Conservation (phyloP, 495 filamentous ascomycete genomes). For the Tetracladium setigerum region DNA sequence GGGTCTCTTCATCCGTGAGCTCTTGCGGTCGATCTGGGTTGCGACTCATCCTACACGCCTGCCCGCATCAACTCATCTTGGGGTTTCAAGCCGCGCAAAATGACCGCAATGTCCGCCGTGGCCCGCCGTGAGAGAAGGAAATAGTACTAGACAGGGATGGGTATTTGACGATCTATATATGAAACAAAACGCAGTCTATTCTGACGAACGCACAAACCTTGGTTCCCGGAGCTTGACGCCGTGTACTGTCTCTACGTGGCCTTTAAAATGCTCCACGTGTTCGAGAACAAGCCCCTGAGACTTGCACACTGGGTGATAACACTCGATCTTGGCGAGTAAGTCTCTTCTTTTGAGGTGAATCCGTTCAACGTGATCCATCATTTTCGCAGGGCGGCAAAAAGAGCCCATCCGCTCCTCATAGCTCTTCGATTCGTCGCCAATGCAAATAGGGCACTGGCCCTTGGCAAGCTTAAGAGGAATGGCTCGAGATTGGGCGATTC, state of each 20-base stretch:
- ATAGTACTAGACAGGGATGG: too few species aligned
- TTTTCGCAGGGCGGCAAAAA: conserved; percentile 2
- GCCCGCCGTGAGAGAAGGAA: not conserved
- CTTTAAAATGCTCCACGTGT: not conserved
- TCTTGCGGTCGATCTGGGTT: conserved; percentile 26
- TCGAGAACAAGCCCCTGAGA: not conserved
- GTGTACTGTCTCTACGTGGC: conserved; percentile 1
- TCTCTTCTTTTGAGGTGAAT: conserved; percentile 2
- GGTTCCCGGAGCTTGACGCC: conserved; percentile 1
- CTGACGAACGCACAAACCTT: too few species aligned
- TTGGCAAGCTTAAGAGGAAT: conserved; percentile 5
- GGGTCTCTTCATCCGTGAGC: conserved; percentile 22
- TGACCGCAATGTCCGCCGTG: not conserved
- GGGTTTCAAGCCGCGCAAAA: not conserved
- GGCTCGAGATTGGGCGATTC: not conserved
- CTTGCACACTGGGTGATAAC: conserved; percentile 1
- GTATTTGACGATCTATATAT: too few species aligned
- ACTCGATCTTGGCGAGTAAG: not conserved
- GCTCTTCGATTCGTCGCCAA: conserved; percentile 11
- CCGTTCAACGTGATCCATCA: conserved; percentile 5
- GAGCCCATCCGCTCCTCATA: conserved; percentile 4
- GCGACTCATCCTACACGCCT: not conserved
- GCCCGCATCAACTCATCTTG: not conserved
- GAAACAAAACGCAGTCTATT: too few species aligned
- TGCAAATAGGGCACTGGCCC: conserved; percentile 4